Base-by-base conservation (phyloP, 345 rosid species). In the Corymbia maculata region DNA sequence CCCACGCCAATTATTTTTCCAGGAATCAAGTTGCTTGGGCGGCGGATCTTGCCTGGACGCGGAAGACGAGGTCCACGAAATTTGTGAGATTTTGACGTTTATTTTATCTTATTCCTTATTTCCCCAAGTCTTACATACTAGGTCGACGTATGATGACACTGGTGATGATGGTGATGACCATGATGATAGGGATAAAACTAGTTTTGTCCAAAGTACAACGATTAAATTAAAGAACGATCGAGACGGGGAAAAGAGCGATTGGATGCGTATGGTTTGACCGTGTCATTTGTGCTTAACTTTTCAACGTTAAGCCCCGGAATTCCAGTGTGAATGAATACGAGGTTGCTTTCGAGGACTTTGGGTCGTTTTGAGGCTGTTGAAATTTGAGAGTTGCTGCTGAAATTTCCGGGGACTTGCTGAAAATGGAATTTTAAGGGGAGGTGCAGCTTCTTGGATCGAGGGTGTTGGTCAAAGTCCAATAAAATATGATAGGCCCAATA, bases 191-290 rank as follows among this genome's bases (percentile, higher is more conserved):
- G 84, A 42, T 75, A 75, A 75, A 26, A 75, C 84, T 21, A 28
- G 82, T 11, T 9, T 75, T 68, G 82, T 17, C 49, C 1, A 13
- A 36, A 36, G 49, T 9, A 0, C 0, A 11, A 4, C 13, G 82
- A 32, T 61, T 61, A 59, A 55, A 55, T 55, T 55, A 55, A 55
- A 30, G 30, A 24, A 24, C 14, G 9, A 64, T 64, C 8, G 13
- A 17, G 68, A 64, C 1, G n/a, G 19, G 59, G 9, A 13, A 53
- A 26, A 55, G 15, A 10, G 16, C 1, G 36, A 64, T 64, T n/a
- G 8, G 36, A 64, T 26, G 30, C 7, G 36, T 7, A 36, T 13
- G 47, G 82, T 19, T 75, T 42, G 82, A 75, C 82, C 82, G 11
- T 5, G 82, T 75, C 82, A 5, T 21, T 42, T 64, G 75, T 36